Evolutionary conservation across 2,329 filamentous ascomycete genomes (phyloP), one percentile per base, ranked within the genome.

Genomic region (Kalaharituber pfeilii): DNA sequence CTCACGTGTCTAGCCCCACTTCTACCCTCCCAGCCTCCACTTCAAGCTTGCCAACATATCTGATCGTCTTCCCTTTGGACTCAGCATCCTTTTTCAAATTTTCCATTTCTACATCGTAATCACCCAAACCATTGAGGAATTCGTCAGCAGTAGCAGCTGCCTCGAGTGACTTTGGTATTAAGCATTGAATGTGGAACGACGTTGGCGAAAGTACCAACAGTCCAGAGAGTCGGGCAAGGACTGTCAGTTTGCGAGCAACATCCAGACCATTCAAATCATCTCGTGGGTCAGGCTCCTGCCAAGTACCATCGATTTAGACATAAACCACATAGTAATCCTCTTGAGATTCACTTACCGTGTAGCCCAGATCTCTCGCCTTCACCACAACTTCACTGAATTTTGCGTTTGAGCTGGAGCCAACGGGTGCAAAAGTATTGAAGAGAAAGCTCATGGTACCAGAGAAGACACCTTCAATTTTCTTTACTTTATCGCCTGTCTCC

Each of bases 381-480:
- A 79, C 81, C 29, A 98, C 91, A 66, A 94, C 88, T 50, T 83
- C 83, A 44, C 86, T 91, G 82, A 93, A 98, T 52, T 85, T 86
- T 29, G 84, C 84, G 22, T 75, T 72, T 6, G 55, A 58, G 47
- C 54, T 59, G 4, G 82, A 83, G 50, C 79, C 77, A 2, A 81
- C 80, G 0, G 91, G 91, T 50, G 88, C 86, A 68, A 96, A 98
- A 22, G 80, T 88, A 75, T 96, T 96, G 79, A 98, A 96, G 39
- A 98, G 75, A 75, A 95, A 98, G 36, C 85, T 93, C 80, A 98
- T 89, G 53, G 91, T 98, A 60, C 91, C 91, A 58, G 86, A 94
- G 72, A 98, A 96, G 51, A 98, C 88, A 61, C 91, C 91, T 71
- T 96, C 89, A 62, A 98, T 93, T 71, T 82, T 88, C 53, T 78